Conservation (phyloP, 768 basidiomycete genomes). For the Xanthoconium stramineum region DNA sequence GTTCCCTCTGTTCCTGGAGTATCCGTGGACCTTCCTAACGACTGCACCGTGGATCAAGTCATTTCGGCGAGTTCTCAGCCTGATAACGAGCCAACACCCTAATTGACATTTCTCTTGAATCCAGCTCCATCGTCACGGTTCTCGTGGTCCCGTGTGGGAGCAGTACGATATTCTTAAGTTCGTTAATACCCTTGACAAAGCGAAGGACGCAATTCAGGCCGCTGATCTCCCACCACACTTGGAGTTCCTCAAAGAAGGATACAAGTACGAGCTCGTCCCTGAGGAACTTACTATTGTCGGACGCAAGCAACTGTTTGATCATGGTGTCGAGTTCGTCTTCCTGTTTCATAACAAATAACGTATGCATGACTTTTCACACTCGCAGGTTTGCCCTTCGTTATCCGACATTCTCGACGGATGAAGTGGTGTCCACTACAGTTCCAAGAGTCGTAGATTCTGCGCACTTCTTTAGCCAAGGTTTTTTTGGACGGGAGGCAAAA, state of each 20-base stretch:
- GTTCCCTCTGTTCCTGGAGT: conserved; percentile 28
- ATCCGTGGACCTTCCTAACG: conserved; percentile 31
- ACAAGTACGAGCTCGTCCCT: conserved; percentile 31
- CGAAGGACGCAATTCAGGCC: conserved; percentile 20
- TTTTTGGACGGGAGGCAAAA: conserved; percentile 33
- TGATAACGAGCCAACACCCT: not conserved
- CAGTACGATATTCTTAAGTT: conserved; percentile 30
- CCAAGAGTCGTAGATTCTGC: conserved; percentile 22
- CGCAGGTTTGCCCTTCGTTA: conserved; percentile 14
- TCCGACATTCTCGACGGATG: not conserved
- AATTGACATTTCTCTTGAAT: not conserved
- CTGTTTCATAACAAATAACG: not conserved
- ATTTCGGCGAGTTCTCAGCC: conserved; percentile 29
- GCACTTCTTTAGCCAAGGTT: conserved; percentile 33
- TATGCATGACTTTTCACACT: not conserved
- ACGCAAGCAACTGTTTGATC: conserved; percentile 36
- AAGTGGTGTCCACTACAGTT: conserved; percentile 7
- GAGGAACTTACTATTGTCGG: conserved; percentile 38
- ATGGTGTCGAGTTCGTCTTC: conserved; percentile 37
- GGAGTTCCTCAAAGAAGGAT: conserved; percentile 37
- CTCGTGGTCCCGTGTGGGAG: conserved; percentile 34
- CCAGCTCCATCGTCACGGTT: conserved; percentile 43
- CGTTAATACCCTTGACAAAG: conserved; percentile 28
- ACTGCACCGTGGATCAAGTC: conserved; percentile 40
- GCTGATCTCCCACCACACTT: conserved; percentile 32